Conservation (phyloP, 768 basidiomycete species). For the Pisolithus sp. region DNA sequence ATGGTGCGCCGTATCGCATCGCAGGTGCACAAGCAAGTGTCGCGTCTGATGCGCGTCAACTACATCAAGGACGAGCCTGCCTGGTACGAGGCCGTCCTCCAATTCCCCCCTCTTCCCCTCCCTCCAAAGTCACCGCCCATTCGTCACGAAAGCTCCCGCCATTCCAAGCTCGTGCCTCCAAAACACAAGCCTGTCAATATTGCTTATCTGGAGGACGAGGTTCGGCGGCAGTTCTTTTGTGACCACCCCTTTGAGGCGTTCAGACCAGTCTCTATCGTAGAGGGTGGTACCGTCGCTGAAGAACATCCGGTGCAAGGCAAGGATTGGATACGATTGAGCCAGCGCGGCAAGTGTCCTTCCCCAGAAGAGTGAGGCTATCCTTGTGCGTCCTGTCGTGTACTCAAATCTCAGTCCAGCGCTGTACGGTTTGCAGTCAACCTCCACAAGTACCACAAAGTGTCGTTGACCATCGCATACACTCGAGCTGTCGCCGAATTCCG, state of each 20-base stretch:
- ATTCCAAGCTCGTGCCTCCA: conserved; percentile 26
- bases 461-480: conserved; percentile 77
- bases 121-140: conserved; percentile 67
- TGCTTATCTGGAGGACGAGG: conserved; percentile 74
- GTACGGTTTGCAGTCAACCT: conserved; percentile 79
- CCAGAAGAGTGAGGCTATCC: conserved; percentile 76
- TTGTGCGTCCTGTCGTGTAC: neutral
- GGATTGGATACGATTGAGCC: conserved; percentile 73
- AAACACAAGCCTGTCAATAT: conserved; percentile 52
- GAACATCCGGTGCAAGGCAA: conserved; percentile 51
- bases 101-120: conserved; percentile 82
- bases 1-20: conserved; percentile 80
- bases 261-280: conserved; percentile 70
- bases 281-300: conserved; percentile 52
- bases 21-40: conserved; percentile 84
- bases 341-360: conserved; percentile 75
- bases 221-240: conserved; percentile 86
- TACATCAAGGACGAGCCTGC: conserved; percentile 60
- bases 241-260: conserved; percentile 98
- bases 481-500: conserved; percentile 81
- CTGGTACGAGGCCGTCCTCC: conserved; percentile 82
- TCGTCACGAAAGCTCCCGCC: conserved; percentile 42
- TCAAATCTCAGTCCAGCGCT: conserved; percentile 42
- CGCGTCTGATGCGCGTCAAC: conserved; percentile 66
- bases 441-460: conserved; percentile 52